Conservation (phyloP, 345 rosid genomes). For the Carallia brachiata region DNA sequence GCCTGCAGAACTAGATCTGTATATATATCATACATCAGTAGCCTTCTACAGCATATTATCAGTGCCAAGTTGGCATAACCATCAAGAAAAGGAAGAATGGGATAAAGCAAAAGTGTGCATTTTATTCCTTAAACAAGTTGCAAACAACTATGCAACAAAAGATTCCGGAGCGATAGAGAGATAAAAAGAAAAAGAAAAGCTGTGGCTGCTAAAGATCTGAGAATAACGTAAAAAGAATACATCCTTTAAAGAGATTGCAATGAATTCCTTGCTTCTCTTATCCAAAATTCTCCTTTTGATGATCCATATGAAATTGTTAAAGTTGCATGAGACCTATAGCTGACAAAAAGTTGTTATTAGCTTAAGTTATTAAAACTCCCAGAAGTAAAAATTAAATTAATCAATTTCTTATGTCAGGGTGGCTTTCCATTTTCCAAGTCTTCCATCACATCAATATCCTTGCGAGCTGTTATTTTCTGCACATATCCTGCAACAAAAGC, state of each 20-base stretch:
- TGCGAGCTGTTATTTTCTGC: conserved; percentile 89
- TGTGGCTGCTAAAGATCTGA: conserved; percentile 10
- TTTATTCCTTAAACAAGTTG: conserved; percentile 25
- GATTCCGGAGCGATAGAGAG: conserved; percentile 18
- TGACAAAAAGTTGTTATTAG: conserved; percentile 3
- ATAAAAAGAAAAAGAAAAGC: conserved; percentile 7
- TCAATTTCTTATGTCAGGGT: conserved; percentile 31
- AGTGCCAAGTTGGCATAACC: neutral
- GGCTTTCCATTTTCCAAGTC: conserved; percentile 45
- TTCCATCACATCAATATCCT: conserved; percentile 74
- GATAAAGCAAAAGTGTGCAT: neutral
- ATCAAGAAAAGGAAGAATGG: neutral
- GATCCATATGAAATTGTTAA: conserved; percentile 5
- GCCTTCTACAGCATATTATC: neutral
- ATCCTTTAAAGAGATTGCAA: conserved; percentile 30
- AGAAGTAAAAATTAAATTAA: neutral
- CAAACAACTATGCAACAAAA: conserved; percentile 1
- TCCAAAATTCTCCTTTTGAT: conserved; percentile 1
- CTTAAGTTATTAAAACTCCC: conserved; percentile 4
- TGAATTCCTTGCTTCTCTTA: conserved; percentile 22
- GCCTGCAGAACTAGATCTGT: neutral
- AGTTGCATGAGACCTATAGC: conserved; percentile 16
- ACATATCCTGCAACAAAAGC: conserved; percentile 66
- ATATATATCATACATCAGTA: neutral
- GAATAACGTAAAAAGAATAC: conserved; percentile 22